phyloP scores from a whole-genome alignment of 148 eudicot genomes.

The Chenopodium album region DNA sequence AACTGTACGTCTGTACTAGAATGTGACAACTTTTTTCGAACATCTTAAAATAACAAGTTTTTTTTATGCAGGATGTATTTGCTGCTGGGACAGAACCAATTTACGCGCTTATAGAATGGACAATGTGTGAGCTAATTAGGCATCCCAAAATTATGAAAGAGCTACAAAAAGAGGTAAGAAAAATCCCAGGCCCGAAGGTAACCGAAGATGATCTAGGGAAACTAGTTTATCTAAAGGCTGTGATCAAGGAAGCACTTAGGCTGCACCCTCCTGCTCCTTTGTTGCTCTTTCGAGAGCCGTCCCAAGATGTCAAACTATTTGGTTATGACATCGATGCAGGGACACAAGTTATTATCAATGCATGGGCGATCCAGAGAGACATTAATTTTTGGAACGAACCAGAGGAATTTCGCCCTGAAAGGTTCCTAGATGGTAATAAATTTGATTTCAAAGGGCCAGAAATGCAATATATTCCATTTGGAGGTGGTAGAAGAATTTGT shows the following conservation, averaged over 20 bases:
- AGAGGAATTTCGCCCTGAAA: neutral
- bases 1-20: too few relatives aligned
- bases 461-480: neutral
- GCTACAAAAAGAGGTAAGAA: too few relatives aligned
- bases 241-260: conserved; percentile 28
- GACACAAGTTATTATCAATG: neutral
- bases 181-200: neutral
- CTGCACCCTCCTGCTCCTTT: conserved; percentile 26
- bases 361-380: neutral
- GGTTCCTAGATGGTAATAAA: neutral
- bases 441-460: neutral
- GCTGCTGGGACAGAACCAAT: too few relatives aligned
- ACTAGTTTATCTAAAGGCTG: conserved; percentile 26
- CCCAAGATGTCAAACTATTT: conserved; percentile 1
- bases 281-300: conserved; percentile 20
- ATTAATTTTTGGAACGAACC: neutral
- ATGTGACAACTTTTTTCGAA: too few relatives aligned
- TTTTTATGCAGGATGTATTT: too few relatives aligned
- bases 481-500: neutral
- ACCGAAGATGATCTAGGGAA: conserved; percentile 34
- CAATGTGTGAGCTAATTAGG: too few relatives aligned
- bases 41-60: too few relatives aligned
- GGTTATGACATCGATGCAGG: conserved; percentile 14
- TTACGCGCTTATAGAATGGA: too few relatives aligned
- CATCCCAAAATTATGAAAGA: too few relatives aligned